phyloP scores from a whole-genome alignment of 1,284 basidiomycete genomes.

The Crucibulum parvulum region DNA sequence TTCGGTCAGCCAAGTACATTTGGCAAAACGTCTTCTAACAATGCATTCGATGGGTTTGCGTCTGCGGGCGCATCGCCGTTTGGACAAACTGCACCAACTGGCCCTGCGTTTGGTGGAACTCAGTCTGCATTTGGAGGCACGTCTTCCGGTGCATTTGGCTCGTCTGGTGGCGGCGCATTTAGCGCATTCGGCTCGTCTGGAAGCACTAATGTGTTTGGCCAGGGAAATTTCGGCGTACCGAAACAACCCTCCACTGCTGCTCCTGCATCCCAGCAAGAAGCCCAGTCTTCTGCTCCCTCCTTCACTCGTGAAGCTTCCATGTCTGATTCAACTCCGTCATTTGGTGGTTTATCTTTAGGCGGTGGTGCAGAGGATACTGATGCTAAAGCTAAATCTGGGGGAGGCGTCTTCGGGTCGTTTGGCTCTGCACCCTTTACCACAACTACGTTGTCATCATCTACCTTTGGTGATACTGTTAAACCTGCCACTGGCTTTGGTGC shows the following conservation, averaged over 20 bases:
- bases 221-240: slow-evolving; percentile 12
- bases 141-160: slow-evolving; percentile 19
- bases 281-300: not conserved
- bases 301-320: slow-evolving; percentile 38
- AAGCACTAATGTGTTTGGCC: slow-evolving; percentile 18
- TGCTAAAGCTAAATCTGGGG: slow-evolving; percentile 8
- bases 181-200: not conserved
- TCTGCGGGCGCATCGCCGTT: slow-evolving; percentile 7
- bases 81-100: slow-evolving; percentile 24
- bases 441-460: slow-evolving; percentile 17
- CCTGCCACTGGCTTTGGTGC: slow-evolving; percentile 46
- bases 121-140: slow-evolving; percentile 22
- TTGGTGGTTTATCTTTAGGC: slow-evolving; percentile 45
- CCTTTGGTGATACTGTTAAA: slow-evolving; percentile 37
- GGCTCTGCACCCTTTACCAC: slow-evolving; percentile 13
- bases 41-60: not conserved
- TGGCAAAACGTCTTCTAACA: not conserved
- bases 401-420: slow-evolving; percentile 42
- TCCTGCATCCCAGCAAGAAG: slow-evolving; percentile 2
- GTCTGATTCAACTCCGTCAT: slow-evolving; percentile 40
- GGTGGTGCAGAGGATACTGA: slow-evolving; percentile 14
- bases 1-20: slow-evolving; percentile 23
- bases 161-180: not conserved
- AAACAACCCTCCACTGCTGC: not conserved
- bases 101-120: not conserved